Evolutionary conservation across 768 basidiomycete species (phyloP), one percentile per base, ranked within the genome.

Genomic region (Auricularia sp.): DNA sequence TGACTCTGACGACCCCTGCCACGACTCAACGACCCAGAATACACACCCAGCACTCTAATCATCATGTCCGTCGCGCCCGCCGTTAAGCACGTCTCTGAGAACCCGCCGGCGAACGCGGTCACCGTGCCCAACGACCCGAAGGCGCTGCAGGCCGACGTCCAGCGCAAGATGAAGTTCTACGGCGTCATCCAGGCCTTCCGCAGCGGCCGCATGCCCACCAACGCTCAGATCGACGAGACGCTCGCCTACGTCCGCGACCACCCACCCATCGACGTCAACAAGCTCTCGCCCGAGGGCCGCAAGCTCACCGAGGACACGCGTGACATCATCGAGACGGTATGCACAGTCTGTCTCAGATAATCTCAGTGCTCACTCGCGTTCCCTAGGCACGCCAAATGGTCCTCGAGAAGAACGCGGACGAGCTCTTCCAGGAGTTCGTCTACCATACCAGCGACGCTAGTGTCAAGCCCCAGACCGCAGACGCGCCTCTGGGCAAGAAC

Each of bases 341-440:
- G 29, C 29, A 29, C 2, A 29, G 0, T 0, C 29, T 29, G 29
- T 29, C 29, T 29, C 29, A 29, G 29, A 29, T 29, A 29, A 29
- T 29, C 29, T 29, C 29, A 29, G 29, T 29, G 29, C 29, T 29
- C 29, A 3, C 29, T 29, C 29, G 29, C 29, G 16, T 34, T 7
- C 0, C 35, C 11, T 36, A 67, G 66, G 66, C 70, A 0, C 81
- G 87, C 12, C 69, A 82, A 47, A 86, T 93, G 64, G 85, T 95
- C n/a, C 70, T 78, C 61, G 81, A 88, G 69, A 97, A 96, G 83
- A 97, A 97, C 68, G 76, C 79, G 29, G 94, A 96, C 69, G 93
- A 98, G 77, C 81, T 98, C 47, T 81, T 97, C 73, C 96, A 98
- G 75, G 87, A 90, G 70, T 95, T 96, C 68, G 75, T 95, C 47